phyloP scores from a whole-genome alignment of 2,329 filamentous ascomycete genomes.

The Neurospora sp. region DNA sequence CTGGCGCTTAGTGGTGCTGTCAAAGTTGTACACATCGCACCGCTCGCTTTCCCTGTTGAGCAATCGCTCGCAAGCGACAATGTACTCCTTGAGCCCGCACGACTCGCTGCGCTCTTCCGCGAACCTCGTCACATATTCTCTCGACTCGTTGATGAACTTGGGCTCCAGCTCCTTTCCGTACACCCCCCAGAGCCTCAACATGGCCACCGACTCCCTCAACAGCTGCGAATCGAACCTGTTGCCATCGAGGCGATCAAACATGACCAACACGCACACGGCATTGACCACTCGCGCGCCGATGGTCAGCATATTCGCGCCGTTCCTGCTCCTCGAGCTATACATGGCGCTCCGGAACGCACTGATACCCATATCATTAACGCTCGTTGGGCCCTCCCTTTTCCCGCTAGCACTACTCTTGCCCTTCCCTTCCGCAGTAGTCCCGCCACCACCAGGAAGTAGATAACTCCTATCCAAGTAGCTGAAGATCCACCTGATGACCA shows the following conservation, averaged over 20 bases:
- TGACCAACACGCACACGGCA: slow-evolving; percentile 68
- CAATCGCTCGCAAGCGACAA: slow-evolving; percentile 56
- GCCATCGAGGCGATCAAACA: slow-evolving; percentile 54
- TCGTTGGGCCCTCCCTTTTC: slow-evolving; percentile 41
- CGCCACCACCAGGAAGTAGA: slow-evolving; percentile 39
- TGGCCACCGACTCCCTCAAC: slow-evolving; percentile 66
- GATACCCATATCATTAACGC: slow-evolving; percentile 73
- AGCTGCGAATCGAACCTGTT: slow-evolving; percentile 49
- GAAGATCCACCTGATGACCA: slow-evolving; percentile 76
- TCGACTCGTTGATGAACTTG: slow-evolving; percentile 57
- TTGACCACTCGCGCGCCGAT: slow-evolving; percentile 29
- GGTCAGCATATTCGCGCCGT: slow-evolving; percentile 10
- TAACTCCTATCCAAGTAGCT: slow-evolving; percentile 91
- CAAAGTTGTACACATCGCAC: slow-evolving; percentile 73
- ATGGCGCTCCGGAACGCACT: slow-evolving; percentile 58
- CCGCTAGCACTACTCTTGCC: slow-evolving; percentile 26
- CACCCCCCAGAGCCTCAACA: slow-evolving; percentile 76
- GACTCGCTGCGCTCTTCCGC: slow-evolving; percentile 54
- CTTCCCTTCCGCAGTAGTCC: neutral
- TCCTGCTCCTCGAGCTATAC: slow-evolving; percentile 27
- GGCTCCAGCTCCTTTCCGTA: slow-evolving; percentile 77
- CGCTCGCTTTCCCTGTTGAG: slow-evolving; percentile 63
- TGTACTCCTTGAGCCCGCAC: slow-evolving; percentile 62
- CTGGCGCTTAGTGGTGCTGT: slow-evolving; percentile 70
- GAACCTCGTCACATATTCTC: slow-evolving; percentile 58